Evolutionary conservation across 164 flowering plant species (phyloP), one percentile per base, ranked within the genome.

Genomic region (Umbellularia californica): DNA sequence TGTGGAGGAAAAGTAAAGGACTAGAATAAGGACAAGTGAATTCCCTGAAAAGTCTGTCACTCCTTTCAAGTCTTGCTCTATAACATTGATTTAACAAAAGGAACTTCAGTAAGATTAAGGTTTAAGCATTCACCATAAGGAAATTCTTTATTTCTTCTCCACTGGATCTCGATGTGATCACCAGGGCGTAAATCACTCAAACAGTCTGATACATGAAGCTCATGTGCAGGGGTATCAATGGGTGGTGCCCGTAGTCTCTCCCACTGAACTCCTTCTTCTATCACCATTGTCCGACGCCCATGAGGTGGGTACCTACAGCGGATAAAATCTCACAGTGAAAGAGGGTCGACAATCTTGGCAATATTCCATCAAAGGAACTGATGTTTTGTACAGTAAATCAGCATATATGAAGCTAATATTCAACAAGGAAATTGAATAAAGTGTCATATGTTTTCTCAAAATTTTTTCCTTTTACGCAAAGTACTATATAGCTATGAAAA

Each of bases 101-200:
- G 10, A 41, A 41, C 20, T 55, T 55, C 20, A 55, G 60, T 15
- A 55, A 20, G n/a, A 55, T 55, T 15, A 11, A 55, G 60, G 20
- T 12, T 7, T 20, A 55, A 55, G 60, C 60, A 55, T 5, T 55
- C 60, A 55, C 60, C 20, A 55, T 55, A 55, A 55, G 60, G 96
- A 69, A 92, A 95, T 73, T 90, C 94, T 70, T 86, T 88, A 82
- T 79, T 90, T 82, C 84, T 88, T 82, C 98, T 90, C 99, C 98
- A 95, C 77, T 95, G 98, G 79, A 95, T 89, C 78, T 95, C 99
- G 73, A 95, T 76, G 77, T 93, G 97, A 79, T 95, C 93, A 15
- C 90, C 95, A 0, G 99, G 98, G 70, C 74, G 82, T 58, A 95
- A 83, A 69, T 92, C 95, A 77, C 82, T 58, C 65, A 95, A 80